phyloP scores from a whole-genome alignment of 164 flowering plant genomes.

The Kalanchoe fedtschenkoi region DNA sequence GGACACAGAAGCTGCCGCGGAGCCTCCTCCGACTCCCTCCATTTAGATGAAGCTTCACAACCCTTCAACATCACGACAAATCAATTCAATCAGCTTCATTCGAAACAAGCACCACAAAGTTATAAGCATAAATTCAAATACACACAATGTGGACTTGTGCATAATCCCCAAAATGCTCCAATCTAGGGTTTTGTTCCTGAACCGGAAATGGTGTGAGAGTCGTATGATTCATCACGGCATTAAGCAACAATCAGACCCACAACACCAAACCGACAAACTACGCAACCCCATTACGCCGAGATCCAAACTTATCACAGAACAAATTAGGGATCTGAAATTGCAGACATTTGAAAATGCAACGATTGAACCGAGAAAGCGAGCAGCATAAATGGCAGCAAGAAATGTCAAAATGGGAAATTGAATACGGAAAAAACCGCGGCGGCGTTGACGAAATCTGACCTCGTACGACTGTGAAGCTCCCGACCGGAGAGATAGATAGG shows the following conservation, averaged over 20 bases:
- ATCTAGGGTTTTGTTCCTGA: not conserved
- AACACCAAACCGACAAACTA: not conserved
- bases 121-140: not conserved
- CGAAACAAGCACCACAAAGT: too few species aligned
- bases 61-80: not conserved
- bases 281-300: not conserved
- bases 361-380: not conserved
- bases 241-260: not conserved
- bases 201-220: not conserved
- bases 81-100: not conserved
- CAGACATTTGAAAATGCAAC: not conserved
- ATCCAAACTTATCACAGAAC: not conserved
- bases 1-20: slow-evolving; percentile 37
- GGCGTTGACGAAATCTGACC: slow-evolving; percentile 5
- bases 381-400: not conserved
- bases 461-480: slow-evolving; percentile 11
- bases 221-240: not conserved
- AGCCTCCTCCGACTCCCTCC: slow-evolving; percentile 54
- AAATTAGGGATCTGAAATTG: not conserved
- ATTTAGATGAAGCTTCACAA: slow-evolving; percentile 25
- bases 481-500: slow-evolving; percentile 4
- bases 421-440: not conserved
- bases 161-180: not conserved
- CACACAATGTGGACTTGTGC: too few species aligned
- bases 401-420: not conserved